Conservation (phyloP, 208 protist species). For the Porcisia hertigi region DNA sequence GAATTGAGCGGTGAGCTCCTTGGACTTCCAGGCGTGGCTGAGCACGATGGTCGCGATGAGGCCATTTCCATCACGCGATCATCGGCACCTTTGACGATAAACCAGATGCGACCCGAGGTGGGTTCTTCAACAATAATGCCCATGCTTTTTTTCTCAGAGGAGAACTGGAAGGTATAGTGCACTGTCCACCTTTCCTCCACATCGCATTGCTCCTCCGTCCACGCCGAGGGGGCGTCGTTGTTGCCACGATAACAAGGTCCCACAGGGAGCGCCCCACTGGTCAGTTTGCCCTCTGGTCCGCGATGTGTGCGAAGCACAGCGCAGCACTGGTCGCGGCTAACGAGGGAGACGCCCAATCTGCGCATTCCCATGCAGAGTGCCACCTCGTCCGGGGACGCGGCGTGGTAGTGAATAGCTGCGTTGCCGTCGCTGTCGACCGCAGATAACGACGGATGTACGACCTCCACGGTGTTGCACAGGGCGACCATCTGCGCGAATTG, state of each 20-base stretch:
- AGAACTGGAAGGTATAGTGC: conserved; percentile 86
- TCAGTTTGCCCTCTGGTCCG: background rate
- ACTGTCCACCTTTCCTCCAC: conserved; percentile 54
- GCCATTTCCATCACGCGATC: conserved; percentile 69
- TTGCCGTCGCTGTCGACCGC: background rate
- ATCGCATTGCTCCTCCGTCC: background rate
- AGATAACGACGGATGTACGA: conserved; percentile 17
- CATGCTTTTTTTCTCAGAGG: conserved; percentile 90
- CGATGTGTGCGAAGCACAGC: conserved; percentile 28
- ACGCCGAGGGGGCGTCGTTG: background rate
- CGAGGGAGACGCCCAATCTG: conserved; percentile 59
- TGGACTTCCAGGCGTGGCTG: background rate
- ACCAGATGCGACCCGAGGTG: conserved; percentile 34
- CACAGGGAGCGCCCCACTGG: background rate
- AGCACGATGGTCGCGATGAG: background rate
- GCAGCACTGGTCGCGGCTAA: conserved; percentile 27
- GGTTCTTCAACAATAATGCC: conserved; percentile 71
- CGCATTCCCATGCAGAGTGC: conserved; percentile 86
- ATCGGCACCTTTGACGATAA: conserved; percentile 91
- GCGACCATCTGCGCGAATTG: conserved; percentile 72
- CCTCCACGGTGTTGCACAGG: conserved; percentile 91
- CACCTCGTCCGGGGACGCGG: conserved; percentile 94
- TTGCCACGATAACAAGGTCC: background rate
- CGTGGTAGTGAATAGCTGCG: conserved; percentile 56
- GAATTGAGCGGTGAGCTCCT: conserved; percentile 6